Evolutionary conservation across 139 green algal species (phyloP).

Genomic region (Coccomyxa sp.): DNA sequence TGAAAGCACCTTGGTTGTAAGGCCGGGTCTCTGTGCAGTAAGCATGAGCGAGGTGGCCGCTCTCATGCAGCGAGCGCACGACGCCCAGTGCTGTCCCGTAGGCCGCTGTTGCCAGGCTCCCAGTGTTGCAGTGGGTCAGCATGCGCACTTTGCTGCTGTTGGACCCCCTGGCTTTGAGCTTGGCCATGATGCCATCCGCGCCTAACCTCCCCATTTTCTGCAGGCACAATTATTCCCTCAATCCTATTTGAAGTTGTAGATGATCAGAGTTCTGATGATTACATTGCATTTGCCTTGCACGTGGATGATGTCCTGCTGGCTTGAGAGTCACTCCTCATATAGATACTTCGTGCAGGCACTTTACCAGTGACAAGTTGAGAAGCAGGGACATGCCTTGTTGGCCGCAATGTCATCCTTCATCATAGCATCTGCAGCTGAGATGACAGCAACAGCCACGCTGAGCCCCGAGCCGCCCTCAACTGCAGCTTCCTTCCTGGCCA

Average conservation of each 20-base stretch:
- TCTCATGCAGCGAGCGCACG: constrained; percentile 73
- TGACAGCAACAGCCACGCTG: constrained; percentile 52
- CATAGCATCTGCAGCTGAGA: constrained; percentile 69
- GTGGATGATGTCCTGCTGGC: not conserved
- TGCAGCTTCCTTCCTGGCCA: constrained; percentile 30
- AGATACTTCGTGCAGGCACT: too few relatives aligned
- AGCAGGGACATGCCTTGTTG: constrained; percentile 55
- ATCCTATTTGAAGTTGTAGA: not conserved
- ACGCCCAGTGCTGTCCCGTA: constrained; percentile 94
- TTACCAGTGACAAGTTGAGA: not conserved
- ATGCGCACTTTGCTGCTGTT: constrained; percentile 49
- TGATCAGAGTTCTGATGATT: too few relatives aligned
- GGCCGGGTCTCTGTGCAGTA: constrained; percentile 91
- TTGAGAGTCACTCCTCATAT: too few relatives aligned
- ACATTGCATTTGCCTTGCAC: too few relatives aligned
- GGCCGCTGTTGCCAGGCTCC: constrained; percentile 84
- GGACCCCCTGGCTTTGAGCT: constrained; percentile 27
- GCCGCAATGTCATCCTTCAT: constrained; percentile 74
- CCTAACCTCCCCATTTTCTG: constrained; percentile 77
- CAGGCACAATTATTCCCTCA: not conserved
- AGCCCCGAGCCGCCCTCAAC: constrained; percentile 28
- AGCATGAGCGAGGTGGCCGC: constrained; percentile 70
- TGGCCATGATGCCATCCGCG: constrained; percentile 61
- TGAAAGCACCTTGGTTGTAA: constrained; percentile 89
- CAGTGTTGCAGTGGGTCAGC: constrained; percentile 97